A percentile compares a stretch with the other conserved stretches of the same genome.
Conservation (phyloP, 2,329 filamentous ascomycete genomes). For the Myrmaecium sp. region DNA sequence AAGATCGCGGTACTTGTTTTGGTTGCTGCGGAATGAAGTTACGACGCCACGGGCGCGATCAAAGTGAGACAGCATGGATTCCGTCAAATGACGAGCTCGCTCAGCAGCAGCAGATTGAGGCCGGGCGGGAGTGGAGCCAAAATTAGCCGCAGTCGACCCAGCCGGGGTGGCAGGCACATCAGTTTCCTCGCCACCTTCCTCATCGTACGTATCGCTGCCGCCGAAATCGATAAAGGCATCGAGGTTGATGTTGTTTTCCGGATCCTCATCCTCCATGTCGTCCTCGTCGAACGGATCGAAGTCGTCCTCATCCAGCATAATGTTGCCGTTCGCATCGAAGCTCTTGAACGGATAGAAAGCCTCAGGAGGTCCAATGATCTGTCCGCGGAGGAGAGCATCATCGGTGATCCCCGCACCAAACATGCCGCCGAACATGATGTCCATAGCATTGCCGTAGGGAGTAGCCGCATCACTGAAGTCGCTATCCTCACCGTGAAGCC, state of each 20-base stretch:
- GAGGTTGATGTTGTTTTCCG: slow-evolving; percentile 31
- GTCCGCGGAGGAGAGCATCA: slow-evolving; percentile 33
- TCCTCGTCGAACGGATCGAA: slow-evolving; percentile 45
- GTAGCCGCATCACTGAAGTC: slow-evolving; percentile 20
- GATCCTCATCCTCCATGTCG: slow-evolving; percentile 35
- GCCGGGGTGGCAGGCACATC: slow-evolving; percentile 20
- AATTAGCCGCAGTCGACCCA: slow-evolving; percentile 13
- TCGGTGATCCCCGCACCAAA: slow-evolving; percentile 28
- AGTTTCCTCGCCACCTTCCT: slow-evolving; percentile 17
- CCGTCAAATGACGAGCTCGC: too few species aligned
- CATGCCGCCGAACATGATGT: slow-evolving; percentile 66
- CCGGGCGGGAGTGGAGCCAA: slow-evolving; percentile 16
- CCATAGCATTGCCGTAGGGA: slow-evolving; percentile 25
- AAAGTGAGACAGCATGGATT: slow-evolving; percentile 20
- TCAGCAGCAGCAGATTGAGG: slow-evolving; percentile 6
- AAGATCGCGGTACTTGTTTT: slow-evolving; percentile 20
- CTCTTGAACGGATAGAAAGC: slow-evolving; percentile 55
- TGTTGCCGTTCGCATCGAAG: slow-evolving; percentile 38
- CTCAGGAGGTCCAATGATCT: slow-evolving; percentile 56
- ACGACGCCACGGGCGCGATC: slow-evolving; percentile 30
- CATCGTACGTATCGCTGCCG: slow-evolving; percentile 16
- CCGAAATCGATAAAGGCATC: slow-evolving; percentile 22
- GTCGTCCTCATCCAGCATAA: slow-evolving; percentile 31
- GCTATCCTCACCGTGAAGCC: slow-evolving; percentile 20
- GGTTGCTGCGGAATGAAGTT: slow-evolving; percentile 22